Conservation (phyloP, 2,329 filamentous ascomycete genomes). For the Neurospora sp. region DNA sequence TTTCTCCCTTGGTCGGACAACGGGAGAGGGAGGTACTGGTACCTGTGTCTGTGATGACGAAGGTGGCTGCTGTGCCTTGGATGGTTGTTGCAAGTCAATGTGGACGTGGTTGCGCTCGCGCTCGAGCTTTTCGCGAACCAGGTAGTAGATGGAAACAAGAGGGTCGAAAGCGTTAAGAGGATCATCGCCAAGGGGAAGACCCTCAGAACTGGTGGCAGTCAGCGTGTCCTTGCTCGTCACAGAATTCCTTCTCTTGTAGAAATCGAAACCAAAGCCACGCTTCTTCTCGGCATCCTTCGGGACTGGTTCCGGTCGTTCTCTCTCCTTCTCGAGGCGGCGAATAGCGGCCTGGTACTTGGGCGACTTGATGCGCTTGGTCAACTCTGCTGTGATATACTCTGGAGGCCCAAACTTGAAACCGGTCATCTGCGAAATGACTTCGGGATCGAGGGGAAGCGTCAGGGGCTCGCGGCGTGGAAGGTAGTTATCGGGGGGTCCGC, state of each 20-base stretch:
- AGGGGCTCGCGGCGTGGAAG: conserved; percentile 75
- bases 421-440: conserved; percentile 87
- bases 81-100: conserved; percentile 18
- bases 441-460: conserved; percentile 70
- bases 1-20: conserved; percentile 27
- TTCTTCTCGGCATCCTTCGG: conserved; percentile 66
- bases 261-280: conserved; percentile 83
- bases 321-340: conserved; percentile 58
- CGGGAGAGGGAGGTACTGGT: conserved; percentile 13
- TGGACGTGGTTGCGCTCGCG: conserved; percentile 51
- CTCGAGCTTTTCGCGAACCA: conserved; percentile 90
- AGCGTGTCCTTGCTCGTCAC: conserved; percentile 82
- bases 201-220: conserved; percentile 73
- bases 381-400: conserved; percentile 70
- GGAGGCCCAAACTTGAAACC: conserved; percentile 93
- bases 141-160: conserved; percentile 85
- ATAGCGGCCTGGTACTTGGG: conserved; percentile 87
- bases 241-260: conserved; percentile 91
- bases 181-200: conserved; percentile 70
- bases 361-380: conserved; percentile 80
- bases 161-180: conserved; percentile 91
- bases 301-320: conserved; percentile 41
- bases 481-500: conserved; percentile 77
- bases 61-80: conserved; percentile 14
- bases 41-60: conserved; percentile 15